Evolutionary conservation across 371 early-diverging fungal species (phyloP).

Genomic region (Sporodiniella umbellata): DNA sequence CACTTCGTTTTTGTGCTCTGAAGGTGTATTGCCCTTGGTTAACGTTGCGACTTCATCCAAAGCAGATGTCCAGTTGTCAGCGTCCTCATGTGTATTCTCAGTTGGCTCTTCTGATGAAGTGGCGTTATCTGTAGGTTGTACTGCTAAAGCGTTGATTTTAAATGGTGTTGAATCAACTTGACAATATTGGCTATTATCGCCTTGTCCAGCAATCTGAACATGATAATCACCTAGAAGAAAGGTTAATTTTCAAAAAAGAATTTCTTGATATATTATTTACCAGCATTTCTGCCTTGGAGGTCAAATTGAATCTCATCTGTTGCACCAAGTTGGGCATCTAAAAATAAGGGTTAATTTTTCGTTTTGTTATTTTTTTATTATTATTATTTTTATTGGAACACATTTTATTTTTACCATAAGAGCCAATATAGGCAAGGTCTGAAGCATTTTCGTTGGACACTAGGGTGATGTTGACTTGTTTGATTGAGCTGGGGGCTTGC

Average conservation of each 20-base stretch:
- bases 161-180: slow-evolving; percentile 25
- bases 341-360: not conserved
- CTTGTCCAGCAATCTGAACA: slow-evolving; percentile 27
- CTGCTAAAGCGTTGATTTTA: slow-evolving; percentile 6
- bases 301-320: slow-evolving; percentile 29
- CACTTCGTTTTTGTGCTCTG: slow-evolving; percentile 1
- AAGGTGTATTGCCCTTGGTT: not conserved
- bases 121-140: not conserved
- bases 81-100: slow-evolving; percentile 6
- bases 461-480: slow-evolving; percentile 32
- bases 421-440: slow-evolving; percentile 19
- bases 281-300: slow-evolving; percentile 20
- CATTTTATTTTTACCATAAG: slow-evolving; percentile 25
- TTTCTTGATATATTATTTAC: too few relatives aligned
- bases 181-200: slow-evolving; percentile 14
- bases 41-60: slow-evolving; percentile 11
- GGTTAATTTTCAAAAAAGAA: not conserved
- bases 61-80: slow-evolving; percentile 12
- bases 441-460: slow-evolving; percentile 12
- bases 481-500: slow-evolving; percentile 23
- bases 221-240: slow-evolving; percentile 23
- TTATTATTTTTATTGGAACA: not conserved
- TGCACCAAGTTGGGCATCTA: slow-evolving; percentile 29
- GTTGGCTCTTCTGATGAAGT: slow-evolving; percentile 3
- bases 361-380: too few relatives aligned